Base-by-base conservation (phyloP, 2,329 filamentous ascomycete species). In the Paecilomyces sp. region DNA sequence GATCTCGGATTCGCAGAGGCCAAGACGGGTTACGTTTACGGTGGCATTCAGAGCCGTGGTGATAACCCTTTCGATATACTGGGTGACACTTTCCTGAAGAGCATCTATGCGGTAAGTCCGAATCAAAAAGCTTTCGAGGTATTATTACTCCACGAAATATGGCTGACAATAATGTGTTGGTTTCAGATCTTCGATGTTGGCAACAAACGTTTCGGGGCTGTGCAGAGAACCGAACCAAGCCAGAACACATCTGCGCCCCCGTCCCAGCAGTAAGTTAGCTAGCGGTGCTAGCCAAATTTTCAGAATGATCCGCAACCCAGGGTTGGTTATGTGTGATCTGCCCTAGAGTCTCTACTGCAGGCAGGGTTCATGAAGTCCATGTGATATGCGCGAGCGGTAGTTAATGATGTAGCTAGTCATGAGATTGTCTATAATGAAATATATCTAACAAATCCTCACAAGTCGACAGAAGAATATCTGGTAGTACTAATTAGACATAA, bases 11-110 rank as follows among this genome's bases (percentile, higher is more conserved):
- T 87, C 63, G 80, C 84, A 1, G 77, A 81, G 57, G 80, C 80
- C 0, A 81, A 81, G 11, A 76, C 80, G 55, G 81, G 80, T 2
- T 81, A 80, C 70, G 79, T 81, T 66, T 89, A 86, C 67, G 87
- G 87, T 5, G 85, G 84, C 2, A 83, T 89, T 33, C 86, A 90
- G 75, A 85, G 82, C 56, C 80, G 85, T 51, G 86, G 86, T 2
- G 73, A 75, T 57, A 75, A 83, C 70, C 68, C 74, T 2, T 86
- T 88, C 65, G 85, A 88, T 68, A 87, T 89, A 53, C 75, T 87
- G 15, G 87, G 86, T 9, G 41, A 47, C 41, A 47, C 41, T 15
- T 28, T 54, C 30, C 52, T 54, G 12, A 33, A 33, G 25, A 8
- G 30, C n/a, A 11, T 28, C 52, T 28, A 33, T 15, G 54, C 34